phyloP scores from a whole-genome alignment of 805 yeast species.

The Candida fluviatilis region DNA sequence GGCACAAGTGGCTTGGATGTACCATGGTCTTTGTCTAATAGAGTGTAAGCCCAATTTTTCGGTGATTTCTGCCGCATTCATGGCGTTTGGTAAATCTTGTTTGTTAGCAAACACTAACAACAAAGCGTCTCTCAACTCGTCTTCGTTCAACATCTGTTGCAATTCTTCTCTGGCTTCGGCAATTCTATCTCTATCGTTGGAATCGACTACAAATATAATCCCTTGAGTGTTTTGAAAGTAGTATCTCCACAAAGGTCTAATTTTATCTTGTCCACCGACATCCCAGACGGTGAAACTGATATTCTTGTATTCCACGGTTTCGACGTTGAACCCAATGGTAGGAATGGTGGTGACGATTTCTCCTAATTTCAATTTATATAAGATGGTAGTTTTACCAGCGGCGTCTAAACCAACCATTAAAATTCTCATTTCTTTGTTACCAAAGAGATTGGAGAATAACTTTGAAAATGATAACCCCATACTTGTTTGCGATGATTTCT shows the following conservation, averaged over 20 bases:
- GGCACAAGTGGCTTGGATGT: constrained; percentile 98
- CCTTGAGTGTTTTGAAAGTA: constrained; percentile 99
- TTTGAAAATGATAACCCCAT: constrained; percentile 97
- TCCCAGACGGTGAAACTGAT: constrained; percentile 98
- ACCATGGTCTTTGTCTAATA: constrained; percentile 98
- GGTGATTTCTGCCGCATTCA: constrained; percentile 98
- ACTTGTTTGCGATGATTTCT: constrained; percentile 14
- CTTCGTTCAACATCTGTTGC: constrained; percentile 97
- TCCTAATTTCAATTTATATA: constrained; percentile 91
- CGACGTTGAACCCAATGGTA: constrained; percentile 96
- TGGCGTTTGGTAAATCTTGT: constrained; percentile 98
- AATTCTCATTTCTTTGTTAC: constrained; percentile 97
- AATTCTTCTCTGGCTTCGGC: constrained; percentile 97
- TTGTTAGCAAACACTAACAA: constrained; percentile 95
- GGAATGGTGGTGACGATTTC: constrained; percentile 96
- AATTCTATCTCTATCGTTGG: constrained; percentile 96
- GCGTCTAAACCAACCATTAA: constrained; percentile 98
- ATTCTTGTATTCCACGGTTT: constrained; percentile 95
- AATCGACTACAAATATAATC: constrained; percentile 95
- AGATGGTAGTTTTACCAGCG: constrained; percentile 97
- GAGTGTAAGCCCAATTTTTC: constrained; percentile 96
- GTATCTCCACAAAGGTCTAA: constrained; percentile 98
- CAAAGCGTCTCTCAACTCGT: constrained; percentile 94
- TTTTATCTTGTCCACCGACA: constrained; percentile 99
- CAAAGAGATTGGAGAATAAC: constrained; percentile 90